Base-by-base conservation (phyloP, 139 green algal genomes). In the Micractinium conductrix region DNA sequence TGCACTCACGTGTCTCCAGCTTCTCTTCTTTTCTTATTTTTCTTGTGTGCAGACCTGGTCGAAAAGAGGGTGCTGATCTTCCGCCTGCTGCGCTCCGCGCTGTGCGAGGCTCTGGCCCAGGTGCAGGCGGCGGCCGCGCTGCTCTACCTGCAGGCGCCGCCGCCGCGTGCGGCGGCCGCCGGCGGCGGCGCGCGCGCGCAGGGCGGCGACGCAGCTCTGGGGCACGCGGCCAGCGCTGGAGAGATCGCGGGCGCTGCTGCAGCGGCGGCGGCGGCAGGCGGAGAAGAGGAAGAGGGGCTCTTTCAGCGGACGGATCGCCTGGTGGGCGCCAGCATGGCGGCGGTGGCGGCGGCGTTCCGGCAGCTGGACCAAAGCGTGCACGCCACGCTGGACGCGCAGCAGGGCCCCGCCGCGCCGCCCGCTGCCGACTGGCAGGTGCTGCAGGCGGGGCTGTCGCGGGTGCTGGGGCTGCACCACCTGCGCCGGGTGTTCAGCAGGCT, bases 21-120 rank as follows among this genome's bases (percentile, higher is more conserved):
- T 58, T 10, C 16, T 58, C 48, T 58, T 58, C 48, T 16, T 58
- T 65, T 21, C 53, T 16, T 2, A 14, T 62, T 21, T 62, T 62
- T 62, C 5, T 16, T 4, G 26, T n/a, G 6, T 44, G 79, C 83
- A 85, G 71, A 79, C 35, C 55, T 87, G 60, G 81, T 90, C 5
- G 76, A 89, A 55, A 89, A 85, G 37, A 38, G 84, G 16, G 55
- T 91, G 24, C 76, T 90, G 1, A 70, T 91, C 37, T 86, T 93
- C 87, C 80, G 86, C 7, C 40, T 88, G 22, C 81, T 92, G 37
- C 83, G 78, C 1, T 58, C 72, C 10, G 85, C 74, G 50, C 79
- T 93, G 38, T 71, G 78, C 42, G 88, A 91, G 37, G 86, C 88
- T 38, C 79, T 92, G 63, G 80, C 88, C 5, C 38, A 76, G 4